Evolutionary conservation across 2,329 filamentous ascomycete genomes (phyloP), one percentile per base, ranked within the genome.

Genomic region (Scedosporium apiospermum): DNA sequence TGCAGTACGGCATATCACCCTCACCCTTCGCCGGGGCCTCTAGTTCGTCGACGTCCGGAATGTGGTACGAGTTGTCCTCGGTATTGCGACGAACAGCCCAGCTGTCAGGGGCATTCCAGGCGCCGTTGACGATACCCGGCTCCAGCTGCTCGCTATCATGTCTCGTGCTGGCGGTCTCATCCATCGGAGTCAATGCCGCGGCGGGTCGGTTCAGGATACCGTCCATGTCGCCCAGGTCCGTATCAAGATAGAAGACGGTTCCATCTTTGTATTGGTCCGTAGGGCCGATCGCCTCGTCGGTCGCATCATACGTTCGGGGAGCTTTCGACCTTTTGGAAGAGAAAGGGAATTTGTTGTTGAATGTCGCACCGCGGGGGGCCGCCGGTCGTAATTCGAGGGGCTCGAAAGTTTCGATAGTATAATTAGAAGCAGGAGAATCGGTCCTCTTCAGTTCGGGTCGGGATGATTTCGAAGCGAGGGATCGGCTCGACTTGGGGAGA

Each of bases 81-180:
- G 83, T 84, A 55, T 81, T 81, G 64, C 86, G 87, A 67, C 90
- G 90, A 27, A 98, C 93, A 60, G 90, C 92, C 95, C 95, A 99
- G 72, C 93, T 97, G 73, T 98, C 93, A 1, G 95, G 93, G 3
- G 93, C 93, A 73, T 96, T 90, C 93, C 93, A 99, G 3, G 85
- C 69, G 67, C 63, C 66, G 23, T 62, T 38, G 18, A 38, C n/a
- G 10, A 49, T 34, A 12, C 10, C 14, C 7, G 27, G 26, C n/a
- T 18, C 46, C 61, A 62, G 26, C 21, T 55, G 46, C 30, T 26
- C 46, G 4, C 26, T 16, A n/a, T 55, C n/a, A n/a, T 76, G 63
- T 82, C 30, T 55, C n/a, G 12, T 76, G 63, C 82, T 74, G 63
- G 81, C 80, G 65, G 78, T 74, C 67, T 80, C 80, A 65, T 85